These are phyloP conservation scores for Oryza brachyantha DNA, from an alignment of 176 grass and related monocot species.

Conservation along the genomic window DNA sequence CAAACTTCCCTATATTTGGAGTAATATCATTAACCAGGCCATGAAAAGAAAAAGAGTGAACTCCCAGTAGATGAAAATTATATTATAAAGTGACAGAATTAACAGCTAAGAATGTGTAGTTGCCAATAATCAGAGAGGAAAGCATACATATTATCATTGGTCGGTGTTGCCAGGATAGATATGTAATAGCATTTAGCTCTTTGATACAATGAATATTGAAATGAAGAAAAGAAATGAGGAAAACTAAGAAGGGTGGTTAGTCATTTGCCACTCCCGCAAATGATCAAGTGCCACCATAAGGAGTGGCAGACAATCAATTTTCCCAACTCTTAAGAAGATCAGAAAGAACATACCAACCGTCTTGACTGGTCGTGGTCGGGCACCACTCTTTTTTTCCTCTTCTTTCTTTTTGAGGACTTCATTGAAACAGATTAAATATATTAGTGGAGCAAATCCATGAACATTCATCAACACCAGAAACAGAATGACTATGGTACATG, in stretches of 20 bases:
- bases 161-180: neutral
- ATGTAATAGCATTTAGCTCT: neutral
- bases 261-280: neutral
- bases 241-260: neutral
- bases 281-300: neutral
- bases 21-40: neutral
- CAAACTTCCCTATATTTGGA: slow-evolving; percentile 49
- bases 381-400: slow-evolving; percentile 54
- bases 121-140: neutral
- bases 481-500: neutral
- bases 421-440: slow-evolving; percentile 26
- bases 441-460: slow-evolving; percentile 6
- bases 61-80: neutral
- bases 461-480: neutral
- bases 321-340: neutral
- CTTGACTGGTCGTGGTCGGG: slow-evolving; percentile 35
- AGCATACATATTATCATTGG: neutral
- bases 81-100: neutral
- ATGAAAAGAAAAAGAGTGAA: neutral
- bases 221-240: neutral
- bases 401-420: slow-evolving; percentile 76
- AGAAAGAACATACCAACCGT: slow-evolving; percentile 52
- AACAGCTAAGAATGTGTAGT: neutral
- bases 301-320: neutral
- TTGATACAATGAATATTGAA: neutral